Base-by-base conservation (phyloP, 139 green algal species). In the Haematococcus lacustris region DNA sequence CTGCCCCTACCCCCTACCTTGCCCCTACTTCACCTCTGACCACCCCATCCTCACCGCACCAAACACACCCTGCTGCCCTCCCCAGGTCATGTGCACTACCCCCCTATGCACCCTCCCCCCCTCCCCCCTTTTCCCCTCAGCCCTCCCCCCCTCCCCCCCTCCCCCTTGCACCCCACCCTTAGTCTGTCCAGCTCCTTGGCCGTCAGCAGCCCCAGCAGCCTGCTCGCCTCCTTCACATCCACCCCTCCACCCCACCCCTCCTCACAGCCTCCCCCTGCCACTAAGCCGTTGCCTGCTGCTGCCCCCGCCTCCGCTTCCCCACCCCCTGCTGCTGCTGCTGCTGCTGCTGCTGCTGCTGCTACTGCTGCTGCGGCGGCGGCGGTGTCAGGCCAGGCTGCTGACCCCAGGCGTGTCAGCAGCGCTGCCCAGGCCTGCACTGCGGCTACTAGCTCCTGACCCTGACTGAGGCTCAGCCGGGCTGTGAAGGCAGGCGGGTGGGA, bases 161-260 rank as follows among this genome's bases (percentile, higher is more conserved):
- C 38, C 37, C 78, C 76, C 28, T 73, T 63, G 9, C 69, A 68
- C 77, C 84, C 85, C 41, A 87, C 83, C 3, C 77, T 68, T 64
- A 94, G 78, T 32, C 90, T 78, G 53, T 93, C 79, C 2, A 70
- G 61, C 76, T 93, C 88, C 40, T 43, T 43, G 23, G 38, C 50
- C 21, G 57, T 65, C 30, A 81, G 76, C 43, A 78, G n/a, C 32
- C 30, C 0, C 51, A 86, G 83, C 50, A 86, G 80, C 9, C 39
- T 61, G 4, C 61, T 69, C 13, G 74, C 65, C 26, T 61, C 51
- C 40, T 34, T 9, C 34, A 35, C 9, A 63, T 41, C 25, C 30
- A 6, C 59, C 73, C 32, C 38, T 25, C 63, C 37, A 43, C 47
- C 33, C 70, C 70, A n/a, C n/a, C n/a, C n/a, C n/a, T n/a, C n/a